Evolutionary conservation across 352 stramenopile species (phyloP), one percentile per base, ranked within the genome.

Genomic region (Pythium brassicae): DNA sequence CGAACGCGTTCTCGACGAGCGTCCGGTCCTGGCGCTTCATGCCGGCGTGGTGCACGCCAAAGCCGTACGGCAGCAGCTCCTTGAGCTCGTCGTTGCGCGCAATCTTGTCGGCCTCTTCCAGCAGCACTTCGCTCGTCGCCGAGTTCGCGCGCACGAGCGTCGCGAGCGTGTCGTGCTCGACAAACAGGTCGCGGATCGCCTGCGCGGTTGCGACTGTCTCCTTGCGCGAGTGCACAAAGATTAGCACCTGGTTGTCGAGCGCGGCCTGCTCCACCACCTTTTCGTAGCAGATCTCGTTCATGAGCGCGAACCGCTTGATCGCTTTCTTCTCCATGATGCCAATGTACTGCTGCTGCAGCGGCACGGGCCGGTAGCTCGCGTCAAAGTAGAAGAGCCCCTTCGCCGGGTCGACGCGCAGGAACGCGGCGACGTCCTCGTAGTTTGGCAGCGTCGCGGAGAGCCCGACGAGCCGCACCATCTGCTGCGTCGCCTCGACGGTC

Each of bases 201-300:
- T 98, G 96, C 0, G 97, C 97, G 27, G 97, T 99, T 56, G 97
- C 97, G 0, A 86, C 92, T 11, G 97, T 99, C 59, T 99, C 97
- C 35, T 98, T 98, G 39, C 98, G 92, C 34, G 94, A 99, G 68
- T 99, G 97, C 20, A 99, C 96, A 71, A 99, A 99, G 53, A 99
- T 99, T 2, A 99, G 72, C 39, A 99, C 94, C 61, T 99, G 97
- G 73, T 99, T 98, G 61, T 97, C 78, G 9, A 94, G 57, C 69
- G 95, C 80, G 8, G 94, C 94, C 62, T 99, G 95, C 39, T 94
- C 78, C 27, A 98, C 63, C 4, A 98, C 90, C 68, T 99, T 99
- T 58, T 99, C 97, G 68, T 99, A 99, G 62, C 96, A 99, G 61
- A 99, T 99, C 59, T 99, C 94, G 76, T 99, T 99, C 89, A 99